Evolutionary conservation across 768 basidiomycete genomes (phyloP), one percentile per base, ranked within the genome.

Genomic region (Roridomyces roridus): DNA sequence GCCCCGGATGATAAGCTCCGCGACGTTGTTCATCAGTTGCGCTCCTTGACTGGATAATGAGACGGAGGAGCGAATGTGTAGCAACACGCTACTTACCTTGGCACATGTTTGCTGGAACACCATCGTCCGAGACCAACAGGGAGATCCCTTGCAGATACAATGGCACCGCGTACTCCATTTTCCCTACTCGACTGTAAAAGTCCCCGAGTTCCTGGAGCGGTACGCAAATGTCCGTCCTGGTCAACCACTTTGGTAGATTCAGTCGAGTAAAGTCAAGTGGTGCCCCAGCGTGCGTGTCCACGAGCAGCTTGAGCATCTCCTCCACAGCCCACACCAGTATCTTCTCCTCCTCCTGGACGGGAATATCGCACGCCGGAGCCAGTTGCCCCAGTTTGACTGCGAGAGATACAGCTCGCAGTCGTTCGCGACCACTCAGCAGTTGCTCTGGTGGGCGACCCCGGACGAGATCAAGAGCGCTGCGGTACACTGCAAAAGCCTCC

Each of bases 171-270:
- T 77, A 80, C 77, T 80, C 75, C 14, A 70, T 53, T 44, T 77
- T 77, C 24, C 77, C 79, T 24, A 70, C 69, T 37, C 68, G 68
- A 29, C 75, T 77, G 47, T 83, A 80, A 46, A 77, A 77, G 9
- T 76, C 69, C 2, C 80, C 82, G 0, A 83, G 70, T 6, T 78
- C 74, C 40, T 79, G 78, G 10, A 84, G 63, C 9, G 82, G 82
- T 17, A 78, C 79, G 31, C 74, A 75, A 15, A 83, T 70, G 43
- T 84, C 81, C 25, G 72, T 69, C 53, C 72, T 74, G 14, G 69
- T 69, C 57, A 82, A 71, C 81, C 82, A 83, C 39, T 59, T 53
- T 8, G 82, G 82, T 37, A 82, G 57, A 34, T 74, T 74, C 15
- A 84, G 67, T 37, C 80, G 79, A 0, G 72, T 65, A n/a, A 75